Base-by-base conservation (phyloP, 345 rosid genomes). In the Dimocarpus longan region DNA sequence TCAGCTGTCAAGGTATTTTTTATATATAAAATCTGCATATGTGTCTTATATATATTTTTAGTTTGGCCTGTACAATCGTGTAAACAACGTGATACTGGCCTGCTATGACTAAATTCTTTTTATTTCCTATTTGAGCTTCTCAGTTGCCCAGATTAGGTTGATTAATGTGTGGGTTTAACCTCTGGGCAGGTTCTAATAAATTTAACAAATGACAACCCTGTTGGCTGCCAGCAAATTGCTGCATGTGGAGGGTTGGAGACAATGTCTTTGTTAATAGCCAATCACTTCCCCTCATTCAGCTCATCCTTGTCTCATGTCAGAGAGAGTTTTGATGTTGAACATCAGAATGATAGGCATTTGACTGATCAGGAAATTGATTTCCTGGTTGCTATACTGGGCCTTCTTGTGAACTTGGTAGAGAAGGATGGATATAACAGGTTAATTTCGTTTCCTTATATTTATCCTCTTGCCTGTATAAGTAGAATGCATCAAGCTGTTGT, bases 361-460 rank as follows among this genome's bases (percentile, higher is more conserved):
- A 86, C 90, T 52, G 99, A 95, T 77, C 97, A 92, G 76, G 98
- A 95, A 84, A 80, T 92, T 80, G 99, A 95, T 87, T 90, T 95
- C 82, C 99, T 94, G 77, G 98, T 95, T 82, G 98, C 98, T 63
- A 91, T 95, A 79, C 80, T 95, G 84, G 99, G 99, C 42, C 83
- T 95, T 78, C 91, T 95, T 22, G 97, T 95, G 80, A 95, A 95
- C 85, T 86, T 95, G 86, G 95, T 95, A 9, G 99, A 95, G 91
- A 95, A 95, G 88, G 92, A 93, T 73, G 98, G 88, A 70, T 71
- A 68, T 59, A 95, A 95, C 94, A 95, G 97, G 99, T 93, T 77
- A 84, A 70, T 65, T 22, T n/a, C 11, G 10, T 70, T 82, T 74
- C 70, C 66, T 21, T 28, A 26, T 63, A n/a, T 16, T 59, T 80